Conservation (phyloP, 1,139 yeast genomes). For the Petasospora fabianii region DNA sequence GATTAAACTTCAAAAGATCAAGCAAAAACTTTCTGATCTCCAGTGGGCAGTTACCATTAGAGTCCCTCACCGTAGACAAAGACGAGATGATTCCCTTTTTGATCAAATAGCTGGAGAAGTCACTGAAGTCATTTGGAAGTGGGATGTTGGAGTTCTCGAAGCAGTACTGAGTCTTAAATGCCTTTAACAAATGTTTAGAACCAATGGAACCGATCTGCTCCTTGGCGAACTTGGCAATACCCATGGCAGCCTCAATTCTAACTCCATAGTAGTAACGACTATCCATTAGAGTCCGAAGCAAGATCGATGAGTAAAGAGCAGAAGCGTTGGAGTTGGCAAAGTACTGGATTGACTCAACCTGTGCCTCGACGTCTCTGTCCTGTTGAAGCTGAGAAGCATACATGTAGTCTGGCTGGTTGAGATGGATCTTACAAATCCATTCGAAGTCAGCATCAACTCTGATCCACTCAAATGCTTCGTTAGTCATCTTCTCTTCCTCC, state of each 20-base stretch:
- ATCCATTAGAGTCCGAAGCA: conserved; percentile 82
- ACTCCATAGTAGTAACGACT: conserved; percentile 84
- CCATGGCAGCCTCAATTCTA: conserved; percentile 80
- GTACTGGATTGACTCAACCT: conserved; percentile 73
- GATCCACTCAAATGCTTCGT: conserved; percentile 96
- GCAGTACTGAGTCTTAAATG: conserved; percentile 70
- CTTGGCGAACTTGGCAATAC: conserved; percentile 65
- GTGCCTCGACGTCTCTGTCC: conserved; percentile 96
- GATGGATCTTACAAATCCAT: conserved; percentile 82
- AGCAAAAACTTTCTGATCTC: conserved; percentile 61
- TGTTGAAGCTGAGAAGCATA: conserved; percentile 89
- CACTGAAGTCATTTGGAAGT: conserved; percentile 72
- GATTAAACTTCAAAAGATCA: conserved; percentile 77
- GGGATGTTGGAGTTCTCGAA: conserved; percentile 68
- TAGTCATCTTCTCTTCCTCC: conserved; percentile 63
- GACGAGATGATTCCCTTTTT: conserved; percentile 67
- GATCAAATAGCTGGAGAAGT: conserved; percentile 61
- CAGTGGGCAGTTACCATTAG: conserved; percentile 63
- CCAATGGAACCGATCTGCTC: conserved; percentile 67
- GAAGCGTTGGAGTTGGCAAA: conserved; percentile 55
- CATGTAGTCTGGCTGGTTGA: conserved; percentile 94
- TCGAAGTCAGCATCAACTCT: conserved; percentile 96
- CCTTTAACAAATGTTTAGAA: conserved; percentile 62
- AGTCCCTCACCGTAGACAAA: conserved; percentile 57
- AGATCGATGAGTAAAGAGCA: conserved; percentile 66